Evolutionary conservation across 192 early-diverging fungal genomes (phyloP).

Genomic region (Coemansia sp.): DNA sequence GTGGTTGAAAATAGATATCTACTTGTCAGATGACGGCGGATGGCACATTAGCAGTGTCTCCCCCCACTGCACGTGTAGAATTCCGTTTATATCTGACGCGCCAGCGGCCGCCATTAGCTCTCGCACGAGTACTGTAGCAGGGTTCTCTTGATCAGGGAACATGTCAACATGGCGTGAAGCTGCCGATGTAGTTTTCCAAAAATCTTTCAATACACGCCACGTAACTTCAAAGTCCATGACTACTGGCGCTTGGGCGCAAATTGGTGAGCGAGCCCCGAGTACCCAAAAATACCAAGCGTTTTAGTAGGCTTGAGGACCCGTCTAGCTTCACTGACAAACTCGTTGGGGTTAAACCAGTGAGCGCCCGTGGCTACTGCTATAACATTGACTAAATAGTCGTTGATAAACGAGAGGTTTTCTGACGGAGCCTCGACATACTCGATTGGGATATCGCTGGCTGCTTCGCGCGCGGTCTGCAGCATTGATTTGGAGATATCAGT

Average conservation of each 20-base stretch:
- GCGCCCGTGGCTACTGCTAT: conserved; percentile 44
- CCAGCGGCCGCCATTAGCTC: conserved; percentile 38
- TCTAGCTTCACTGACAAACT: conserved; percentile 31
- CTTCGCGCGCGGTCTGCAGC: conserved; percentile 37
- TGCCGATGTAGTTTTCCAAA: conserved; percentile 29
- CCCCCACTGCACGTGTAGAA: conserved; percentile 34
- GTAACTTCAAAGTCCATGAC: conserved; percentile 29
- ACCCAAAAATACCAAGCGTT: conserved; percentile 48
- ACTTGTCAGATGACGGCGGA: conserved; percentile 6
- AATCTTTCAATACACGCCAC: conserved; percentile 23
- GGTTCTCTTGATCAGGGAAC: conserved; percentile 27
- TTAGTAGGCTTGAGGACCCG: conserved; percentile 48
- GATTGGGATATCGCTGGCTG: background rate
- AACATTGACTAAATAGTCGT: conserved; percentile 31
- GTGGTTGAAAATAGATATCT: background rate
- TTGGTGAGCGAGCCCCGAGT: conserved; percentile 27
- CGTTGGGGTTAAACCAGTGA: conserved; percentile 42
- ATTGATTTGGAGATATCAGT: conserved; percentile 45
- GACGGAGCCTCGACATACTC: conserved; percentile 35
- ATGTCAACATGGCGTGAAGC: conserved; percentile 13
- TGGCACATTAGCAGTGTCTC: conserved; percentile 28
- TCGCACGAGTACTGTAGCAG: conserved; percentile 9
- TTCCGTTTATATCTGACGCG: conserved; percentile 26
- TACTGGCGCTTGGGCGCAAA: conserved; percentile 3
- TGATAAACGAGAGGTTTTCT: conserved; percentile 27